Percentiles rank a stretch among this genome's conserved stretches.
phyloP scores from a whole-genome alignment of 2,329 filamentous ascomycete genomes.

The Colletotrichum sp. region DNA sequence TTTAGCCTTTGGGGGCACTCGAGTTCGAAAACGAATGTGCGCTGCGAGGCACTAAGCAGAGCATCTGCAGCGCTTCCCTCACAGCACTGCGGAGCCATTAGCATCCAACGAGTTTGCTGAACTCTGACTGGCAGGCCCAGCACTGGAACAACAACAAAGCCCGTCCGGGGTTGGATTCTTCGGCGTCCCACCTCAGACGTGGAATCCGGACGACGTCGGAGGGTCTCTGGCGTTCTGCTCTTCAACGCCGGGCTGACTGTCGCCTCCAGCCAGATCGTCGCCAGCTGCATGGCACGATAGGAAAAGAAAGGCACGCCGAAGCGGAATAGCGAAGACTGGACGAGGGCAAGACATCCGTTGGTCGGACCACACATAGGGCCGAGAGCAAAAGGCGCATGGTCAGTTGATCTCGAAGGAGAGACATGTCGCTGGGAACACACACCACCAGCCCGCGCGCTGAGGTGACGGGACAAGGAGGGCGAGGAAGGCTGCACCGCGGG shows the following conservation, averaged over 20 bases:
- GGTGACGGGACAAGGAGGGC: background rate
- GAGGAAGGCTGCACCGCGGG: background rate
- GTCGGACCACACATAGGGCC: conserved; percentile 4
- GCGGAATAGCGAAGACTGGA: conserved; percentile 5
- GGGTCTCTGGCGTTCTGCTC: background rate
- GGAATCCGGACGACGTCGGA: conserved; percentile 3
- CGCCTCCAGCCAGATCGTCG: background rate
- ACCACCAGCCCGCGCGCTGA: background rate
- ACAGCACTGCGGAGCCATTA: background rate
- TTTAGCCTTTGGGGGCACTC: background rate
- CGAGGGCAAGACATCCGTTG: conserved; percentile 9
- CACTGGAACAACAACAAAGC: background rate
- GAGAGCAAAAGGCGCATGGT: conserved; percentile 12
- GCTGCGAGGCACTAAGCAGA: background rate
- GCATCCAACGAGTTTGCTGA: conserved; percentile 13
- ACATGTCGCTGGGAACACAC: conserved; percentile 8
- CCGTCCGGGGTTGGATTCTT: conserved; percentile 1
- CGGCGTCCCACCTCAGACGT: conserved; percentile 1
- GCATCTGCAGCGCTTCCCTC: background rate
- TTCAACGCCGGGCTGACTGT: background rate
- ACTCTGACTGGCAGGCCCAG: background rate
- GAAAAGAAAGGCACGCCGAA: background rate
- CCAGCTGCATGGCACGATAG: background rate
- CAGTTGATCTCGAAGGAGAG: conserved; percentile 14
- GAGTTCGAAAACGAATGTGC: background rate